Evolutionary conservation across 495 filamentous ascomycete species (phyloP).

Genomic region (Xylaria curta): DNA sequence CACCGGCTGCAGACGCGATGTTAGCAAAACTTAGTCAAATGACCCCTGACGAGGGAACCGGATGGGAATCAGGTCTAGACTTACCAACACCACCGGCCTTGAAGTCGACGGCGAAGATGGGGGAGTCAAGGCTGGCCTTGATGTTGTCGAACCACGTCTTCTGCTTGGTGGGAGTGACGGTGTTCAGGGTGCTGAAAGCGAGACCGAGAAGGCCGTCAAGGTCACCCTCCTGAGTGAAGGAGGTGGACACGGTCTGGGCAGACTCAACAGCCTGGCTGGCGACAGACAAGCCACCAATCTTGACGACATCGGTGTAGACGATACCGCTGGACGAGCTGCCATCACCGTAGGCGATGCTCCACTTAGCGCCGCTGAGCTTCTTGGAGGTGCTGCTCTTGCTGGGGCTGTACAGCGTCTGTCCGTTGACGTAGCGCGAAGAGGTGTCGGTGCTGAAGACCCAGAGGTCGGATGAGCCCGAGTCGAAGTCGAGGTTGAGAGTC

Average conservation of each 20-base stretch:
- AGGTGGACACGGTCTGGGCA: slow-evolving; percentile 63
- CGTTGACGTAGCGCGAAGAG: slow-evolving; percentile 33
- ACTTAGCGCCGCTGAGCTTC: slow-evolving; percentile 60
- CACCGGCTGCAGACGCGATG: slow-evolving; percentile 52
- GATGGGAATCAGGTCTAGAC: slow-evolving; percentile 17
- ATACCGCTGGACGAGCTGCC: slow-evolving; percentile 68
- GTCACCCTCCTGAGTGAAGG: slow-evolving; percentile 64
- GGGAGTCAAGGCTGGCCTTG: slow-evolving; percentile 59
- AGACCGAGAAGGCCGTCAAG: slow-evolving; percentile 77
- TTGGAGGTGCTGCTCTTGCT: slow-evolving; percentile 51
- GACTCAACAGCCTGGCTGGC: slow-evolving; percentile 72
- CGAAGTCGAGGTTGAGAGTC: slow-evolving; percentile 70
- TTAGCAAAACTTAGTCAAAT: background rate
- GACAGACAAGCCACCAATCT: slow-evolving; percentile 68
- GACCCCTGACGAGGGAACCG: background rate
- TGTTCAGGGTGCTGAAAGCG: slow-evolving; percentile 74
- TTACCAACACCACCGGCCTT: slow-evolving; percentile 57
- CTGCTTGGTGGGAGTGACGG: slow-evolving; percentile 63
- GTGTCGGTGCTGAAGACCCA: slow-evolving; percentile 55
- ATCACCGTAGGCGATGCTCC: slow-evolving; percentile 77
- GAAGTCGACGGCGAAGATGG: slow-evolving; percentile 72
- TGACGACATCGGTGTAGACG: slow-evolving; percentile 75
- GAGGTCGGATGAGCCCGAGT: slow-evolving; percentile 80
- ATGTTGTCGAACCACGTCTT: slow-evolving; percentile 79
- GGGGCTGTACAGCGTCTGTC: slow-evolving; percentile 69